These are phyloP conservation scores for Colletotrichum horii DNA, from an alignment of 2,329 filamentous ascomycete species.

Conservation along the genomic window DNA sequence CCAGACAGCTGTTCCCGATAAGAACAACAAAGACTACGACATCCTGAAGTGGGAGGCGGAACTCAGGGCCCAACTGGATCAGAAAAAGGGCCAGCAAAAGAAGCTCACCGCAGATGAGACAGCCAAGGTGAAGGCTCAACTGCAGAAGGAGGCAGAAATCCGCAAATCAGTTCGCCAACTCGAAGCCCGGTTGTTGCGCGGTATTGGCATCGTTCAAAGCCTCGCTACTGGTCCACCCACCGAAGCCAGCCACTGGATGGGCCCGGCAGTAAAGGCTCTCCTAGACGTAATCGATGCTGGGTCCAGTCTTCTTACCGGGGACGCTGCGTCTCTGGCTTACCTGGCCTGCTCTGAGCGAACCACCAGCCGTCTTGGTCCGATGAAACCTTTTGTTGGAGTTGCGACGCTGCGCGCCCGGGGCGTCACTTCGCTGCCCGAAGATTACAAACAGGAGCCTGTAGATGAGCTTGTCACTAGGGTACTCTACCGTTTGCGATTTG, in stretches of 20 bases:
- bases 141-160: conserved; percentile 85
- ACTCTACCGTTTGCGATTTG: conserved; percentile 87
- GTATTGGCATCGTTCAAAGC: conserved; percentile 83
- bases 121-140: conserved; percentile 87
- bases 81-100: conserved; percentile 90
- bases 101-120: conserved; percentile 91
- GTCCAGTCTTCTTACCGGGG: conserved; percentile 80
- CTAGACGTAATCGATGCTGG: conserved; percentile 79
- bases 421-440: conserved; percentile 73
- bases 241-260: conserved; percentile 88
- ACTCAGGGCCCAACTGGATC: conserved; percentile 81
- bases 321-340: conserved; percentile 78
- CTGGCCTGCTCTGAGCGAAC: conserved; percentile 79
- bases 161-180: conserved; percentile 73
- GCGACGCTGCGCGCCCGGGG: conserved; percentile 83
- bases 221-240: conserved; percentile 89
- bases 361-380: conserved; percentile 73
- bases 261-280: conserved; percentile 76
- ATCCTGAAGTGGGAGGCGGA: conserved; percentile 98
- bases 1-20: conserved; percentile 73
- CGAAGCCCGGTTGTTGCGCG: conserved; percentile 76
- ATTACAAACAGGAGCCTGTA: conserved; percentile 79
- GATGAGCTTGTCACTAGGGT: conserved; percentile 86
- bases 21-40: conserved; percentile 94
- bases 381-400: conserved; percentile 84